These are phyloP conservation scores for sorghum (Sorghum bicolor) DNA, from an alignment of 176 grass and related monocot genomes.

Conservation along the genomic window Sorghum_bicolor_NCBIv3 NC_012877.2:56711001-56711500, in stretches of 20 bases:
- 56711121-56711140: background rate
- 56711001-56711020: slow-evolving; percentile 28
- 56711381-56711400: slow-evolving; percentile 32
- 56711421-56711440: slow-evolving; percentile 42
- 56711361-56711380: slow-evolving; percentile 43
- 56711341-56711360: slow-evolving; percentile 33
- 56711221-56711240: slow-evolving; percentile 1
- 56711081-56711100: slow-evolving; percentile 2
- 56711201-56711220: slow-evolving; percentile 5
- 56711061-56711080: background rate
- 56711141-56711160: slow-evolving; percentile 8
- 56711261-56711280: slow-evolving; percentile 37
- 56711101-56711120: background rate
- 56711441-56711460: slow-evolving; percentile 7
- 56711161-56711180: background rate
- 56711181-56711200: background rate
- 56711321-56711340: slow-evolving; percentile 26
- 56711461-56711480: slow-evolving; percentile 22
- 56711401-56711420: slow-evolving; percentile 38
- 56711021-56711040: slow-evolving; percentile 27
- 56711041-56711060: slow-evolving; percentile 32
- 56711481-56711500: slow-evolving; percentile 45
- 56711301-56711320: slow-evolving; percentile 34
- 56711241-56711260: slow-evolving; percentile 22
- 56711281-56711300: slow-evolving; percentile 41